These are phyloP conservation scores for Puccinia novopanici DNA, from an alignment of 1,284 basidiomycete genomes.

Conservation along the genomic window DNA sequence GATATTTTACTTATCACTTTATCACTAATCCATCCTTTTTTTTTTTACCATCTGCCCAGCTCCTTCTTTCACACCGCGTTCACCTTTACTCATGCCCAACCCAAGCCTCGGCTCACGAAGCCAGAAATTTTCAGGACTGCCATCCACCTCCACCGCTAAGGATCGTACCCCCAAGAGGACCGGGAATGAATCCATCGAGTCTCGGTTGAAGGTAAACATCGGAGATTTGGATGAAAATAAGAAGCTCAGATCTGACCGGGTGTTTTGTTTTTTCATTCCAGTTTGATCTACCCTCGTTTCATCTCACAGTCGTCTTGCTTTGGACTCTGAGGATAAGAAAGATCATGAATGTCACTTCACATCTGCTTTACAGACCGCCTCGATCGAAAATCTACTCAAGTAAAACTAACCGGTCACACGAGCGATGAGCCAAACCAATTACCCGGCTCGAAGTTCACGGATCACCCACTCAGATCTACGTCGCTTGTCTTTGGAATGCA, in stretches of 20 bases:
- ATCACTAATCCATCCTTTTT: no score
- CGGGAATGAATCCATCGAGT: conserved; percentile 31
- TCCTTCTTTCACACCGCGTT: no score
- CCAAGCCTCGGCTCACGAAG: conserved; percentile 9
- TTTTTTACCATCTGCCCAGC: no score
- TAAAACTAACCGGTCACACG: no score
- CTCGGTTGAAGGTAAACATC: conserved; percentile 35
- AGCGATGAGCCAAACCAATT: no score
- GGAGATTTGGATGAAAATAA: neutral
- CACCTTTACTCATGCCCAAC: conserved; percentile 28
- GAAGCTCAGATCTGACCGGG: neutral
- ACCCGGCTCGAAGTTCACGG: no score
- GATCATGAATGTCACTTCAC: conserved; percentile 49
- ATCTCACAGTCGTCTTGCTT: conserved; percentile 1
- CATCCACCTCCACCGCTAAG: neutral
- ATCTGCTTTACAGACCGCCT: conserved; percentile 38
- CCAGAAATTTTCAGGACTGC: conserved; percentile 14
- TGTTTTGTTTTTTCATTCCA: conserved; percentile 11
- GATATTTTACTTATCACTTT: no score
- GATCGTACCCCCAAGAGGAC: conserved; percentile 25
- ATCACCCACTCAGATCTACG: conserved; percentile 79
- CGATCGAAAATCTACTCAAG: conserved; percentile 40
- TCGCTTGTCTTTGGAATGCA: conserved; percentile 73
- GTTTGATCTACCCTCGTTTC: conserved; percentile 42
- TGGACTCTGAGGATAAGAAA: conserved; percentile 40